Evolutionary conservation across 805 yeast genomes (phyloP).

Genomic region (Kodamaea kakaduensis): DNA sequence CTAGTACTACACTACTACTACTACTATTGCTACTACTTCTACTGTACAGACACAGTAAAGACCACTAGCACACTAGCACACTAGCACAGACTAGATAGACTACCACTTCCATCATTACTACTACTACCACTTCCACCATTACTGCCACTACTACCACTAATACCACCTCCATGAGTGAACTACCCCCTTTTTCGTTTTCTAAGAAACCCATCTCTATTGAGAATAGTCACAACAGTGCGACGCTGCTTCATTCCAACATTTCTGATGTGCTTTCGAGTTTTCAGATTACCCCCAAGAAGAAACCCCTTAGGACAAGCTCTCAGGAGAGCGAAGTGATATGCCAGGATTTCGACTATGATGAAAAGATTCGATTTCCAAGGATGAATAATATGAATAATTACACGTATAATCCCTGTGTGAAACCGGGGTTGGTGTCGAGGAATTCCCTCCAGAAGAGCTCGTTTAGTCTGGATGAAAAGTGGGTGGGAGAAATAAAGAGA

Average conservation of each 20-base stretch:
- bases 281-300: conserved; percentile 4
- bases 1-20: too few species aligned
- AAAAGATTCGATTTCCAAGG: conserved; percentile 53
- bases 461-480: neutral
- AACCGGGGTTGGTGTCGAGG: conserved; percentile 6
- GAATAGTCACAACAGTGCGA: conserved; percentile 2
- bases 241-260: conserved; percentile 21
- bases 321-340: conserved; percentile 7
- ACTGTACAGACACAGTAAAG: too few species aligned
- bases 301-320: conserved; percentile 1
- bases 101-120: too few species aligned
- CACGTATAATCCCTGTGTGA: conserved; percentile 14
- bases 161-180: conserved; percentile 6
- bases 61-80: too few species aligned
- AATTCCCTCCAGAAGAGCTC: neutral
- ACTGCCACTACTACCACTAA: too few species aligned
- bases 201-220: conserved; percentile 25
- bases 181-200: conserved; percentile 28
- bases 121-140: too few species aligned
- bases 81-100: too few species aligned
- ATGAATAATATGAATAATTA: conserved; percentile 37
- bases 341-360: conserved; percentile 41
- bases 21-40: too few species aligned
- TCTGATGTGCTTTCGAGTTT: conserved; percentile 13
- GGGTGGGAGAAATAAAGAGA: too few species aligned